These are phyloP conservation scores for Drechslerella dactyloides DNA, from an alignment of 2,329 filamentous ascomycete species.

Conservation along the genomic window DNA sequence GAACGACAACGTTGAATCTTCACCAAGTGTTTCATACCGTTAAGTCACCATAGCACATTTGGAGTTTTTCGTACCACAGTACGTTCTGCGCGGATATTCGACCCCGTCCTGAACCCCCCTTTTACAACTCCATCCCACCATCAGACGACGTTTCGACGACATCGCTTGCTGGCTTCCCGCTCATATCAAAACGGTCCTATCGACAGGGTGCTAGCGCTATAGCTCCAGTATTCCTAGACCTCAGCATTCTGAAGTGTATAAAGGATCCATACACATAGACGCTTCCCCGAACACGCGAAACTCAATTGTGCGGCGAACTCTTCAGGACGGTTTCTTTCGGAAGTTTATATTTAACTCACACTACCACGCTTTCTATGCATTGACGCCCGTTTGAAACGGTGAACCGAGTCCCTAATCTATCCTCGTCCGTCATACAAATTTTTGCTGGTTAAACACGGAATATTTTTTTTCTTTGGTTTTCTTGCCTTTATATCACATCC, in stretches of 20 bases:
- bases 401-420: constrained; percentile 30
- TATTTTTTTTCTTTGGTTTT: constrained; percentile 13
- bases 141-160: constrained; percentile 24
- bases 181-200: constrained; percentile 34
- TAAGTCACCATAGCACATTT: constrained; percentile 12
- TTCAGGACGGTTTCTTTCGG: constrained; percentile 39
- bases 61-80: constrained; percentile 14
- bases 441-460: constrained; percentile 16
- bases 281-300: constrained; percentile 26
- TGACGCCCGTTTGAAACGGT: constrained; percentile 11
- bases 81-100: constrained; percentile 23
- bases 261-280: not conserved
- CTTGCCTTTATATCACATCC: not conserved
- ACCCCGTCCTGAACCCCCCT: constrained; percentile 3
- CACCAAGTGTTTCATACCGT: constrained; percentile 29
- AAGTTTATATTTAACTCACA: constrained; percentile 46
- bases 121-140: constrained; percentile 14
- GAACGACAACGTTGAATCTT: constrained; percentile 1
- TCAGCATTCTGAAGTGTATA: constrained; percentile 33
- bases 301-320: constrained; percentile 19
- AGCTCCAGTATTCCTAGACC: not conserved
- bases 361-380: constrained; percentile 35
- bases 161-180: constrained; percentile 8
- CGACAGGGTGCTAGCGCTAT: constrained; percentile 22
- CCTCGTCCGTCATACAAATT: constrained; percentile 38